Evolutionary conservation across 306 rosid species (phyloP).

Genomic region (Trichosanthes cucumerina): DNA sequence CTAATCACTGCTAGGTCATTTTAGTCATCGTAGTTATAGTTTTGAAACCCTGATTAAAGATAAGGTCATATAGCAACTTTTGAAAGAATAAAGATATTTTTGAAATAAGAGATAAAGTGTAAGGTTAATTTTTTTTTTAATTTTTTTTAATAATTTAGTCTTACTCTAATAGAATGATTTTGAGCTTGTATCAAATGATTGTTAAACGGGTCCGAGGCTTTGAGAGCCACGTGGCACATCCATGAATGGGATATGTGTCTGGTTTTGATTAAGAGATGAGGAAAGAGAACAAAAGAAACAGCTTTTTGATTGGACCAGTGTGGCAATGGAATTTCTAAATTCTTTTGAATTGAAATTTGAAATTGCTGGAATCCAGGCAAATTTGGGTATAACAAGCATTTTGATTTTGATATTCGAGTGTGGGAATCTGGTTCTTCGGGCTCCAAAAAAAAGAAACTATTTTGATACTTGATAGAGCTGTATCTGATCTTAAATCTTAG

Average conservation of each 20-base stretch:
- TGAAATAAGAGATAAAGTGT: no score
- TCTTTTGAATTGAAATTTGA: background rate
- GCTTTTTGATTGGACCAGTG: slow-evolving; percentile 1
- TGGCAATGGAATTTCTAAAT: background rate
- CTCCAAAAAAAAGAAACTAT: background rate
- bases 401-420: background rate
- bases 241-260: background rate
- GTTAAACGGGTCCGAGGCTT: background rate
- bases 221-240: slow-evolving; percentile 21
- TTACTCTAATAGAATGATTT: no score
- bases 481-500: background rate
- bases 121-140: no score
- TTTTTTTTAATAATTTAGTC: no score
- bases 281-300: background rate
- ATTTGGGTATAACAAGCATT: background rate
- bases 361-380: background rate
- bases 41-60: no score
- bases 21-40: no score
- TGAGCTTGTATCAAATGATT: no score
- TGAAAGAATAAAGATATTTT: no score
- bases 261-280: background rate
- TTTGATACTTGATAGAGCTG: background rate
- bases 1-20: no score
- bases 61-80: no score
- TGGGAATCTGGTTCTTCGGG: background rate